Percentiles rank a stretch among this genome's conserved stretches.
Conservation (phyloP, 2,329 filamentous ascomycete species). For the Nannizzia gypsea region DNA sequence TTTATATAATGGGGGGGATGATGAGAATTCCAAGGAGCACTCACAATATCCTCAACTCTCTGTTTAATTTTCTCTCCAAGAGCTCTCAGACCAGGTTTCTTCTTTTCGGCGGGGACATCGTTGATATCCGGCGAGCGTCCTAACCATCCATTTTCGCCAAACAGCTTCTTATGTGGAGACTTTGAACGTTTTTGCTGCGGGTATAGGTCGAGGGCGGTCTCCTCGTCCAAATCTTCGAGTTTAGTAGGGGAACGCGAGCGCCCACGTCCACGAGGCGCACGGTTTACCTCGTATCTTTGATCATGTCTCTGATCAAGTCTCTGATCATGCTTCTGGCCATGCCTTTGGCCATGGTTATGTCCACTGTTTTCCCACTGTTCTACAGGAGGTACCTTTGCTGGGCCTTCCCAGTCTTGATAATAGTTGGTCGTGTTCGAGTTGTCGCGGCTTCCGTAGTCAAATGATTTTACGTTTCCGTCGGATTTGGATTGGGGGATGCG, state of each 20-base stretch:
- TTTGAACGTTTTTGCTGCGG: slow-evolving; percentile 16
- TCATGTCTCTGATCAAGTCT: too few relatives aligned
- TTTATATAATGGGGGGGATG: neutral
- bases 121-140: slow-evolving; percentile 25
- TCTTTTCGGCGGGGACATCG: slow-evolving; percentile 19
- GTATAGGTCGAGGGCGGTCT: slow-evolving; percentile 13
- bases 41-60: slow-evolving; percentile 27
- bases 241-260: slow-evolving; percentile 17
- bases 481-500: slow-evolving; percentile 16
- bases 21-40: slow-evolving; percentile 9
- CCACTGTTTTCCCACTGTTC: neutral
- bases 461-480: slow-evolving; percentile 15
- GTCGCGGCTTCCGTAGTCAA: slow-evolving; percentile 8
- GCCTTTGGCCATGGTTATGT: slow-evolving; percentile 5
- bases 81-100: slow-evolving; percentile 23
- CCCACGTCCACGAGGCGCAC: slow-evolving; percentile 7
- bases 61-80: slow-evolving; percentile 31
- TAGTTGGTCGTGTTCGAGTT: slow-evolving; percentile 1
- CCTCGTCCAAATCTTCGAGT: slow-evolving; percentile 19
- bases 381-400: neutral
- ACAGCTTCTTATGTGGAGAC: slow-evolving; percentile 33
- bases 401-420: slow-evolving; percentile 9
- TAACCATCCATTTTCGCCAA: slow-evolving; percentile 33
- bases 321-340: too few relatives aligned
- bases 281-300: slow-evolving; percentile 7